These are phyloP conservation scores for Rutidosis leptorrhynchoides DNA, from an alignment of 129 eudicot species.

Conservation along the genomic window DNA sequence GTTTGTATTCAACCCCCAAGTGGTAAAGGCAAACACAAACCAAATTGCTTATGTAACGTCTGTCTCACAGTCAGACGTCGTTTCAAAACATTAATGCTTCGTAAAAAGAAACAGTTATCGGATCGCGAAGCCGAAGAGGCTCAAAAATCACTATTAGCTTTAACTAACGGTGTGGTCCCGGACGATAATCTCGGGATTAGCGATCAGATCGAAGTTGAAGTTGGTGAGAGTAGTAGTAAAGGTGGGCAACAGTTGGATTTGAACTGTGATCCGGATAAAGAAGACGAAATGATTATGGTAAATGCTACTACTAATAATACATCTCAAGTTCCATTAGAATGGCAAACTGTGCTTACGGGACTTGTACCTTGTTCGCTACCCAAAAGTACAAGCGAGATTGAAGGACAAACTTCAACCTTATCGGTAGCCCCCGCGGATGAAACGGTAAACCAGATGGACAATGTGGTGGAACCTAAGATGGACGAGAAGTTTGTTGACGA, in stretches of 20 bases:
- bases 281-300: too few relatives aligned
- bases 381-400: constrained; percentile 31
- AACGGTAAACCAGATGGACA: not conserved
- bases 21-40: constrained; percentile 85
- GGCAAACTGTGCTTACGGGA: constrained; percentile 39
- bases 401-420: constrained; percentile 16
- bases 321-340: constrained; percentile 41
- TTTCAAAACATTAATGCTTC: constrained; percentile 77
- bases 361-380: constrained; percentile 32
- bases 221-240: constrained; percentile 40
- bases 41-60: constrained; percentile 76
- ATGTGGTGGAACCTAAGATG: constrained; percentile 3
- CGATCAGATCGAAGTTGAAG: constrained; percentile 21
- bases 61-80: constrained; percentile 85
- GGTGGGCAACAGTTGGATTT: constrained; percentile 57
- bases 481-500: constrained; percentile 30
- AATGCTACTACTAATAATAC: too few relatives aligned
- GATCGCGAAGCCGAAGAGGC: constrained; percentile 65
- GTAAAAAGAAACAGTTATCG: constrained; percentile 63
- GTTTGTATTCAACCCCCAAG: constrained; percentile 99
- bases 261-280: constrained; percentile 67
- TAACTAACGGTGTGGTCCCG: constrained; percentile 10
- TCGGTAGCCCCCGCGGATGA: not conserved
- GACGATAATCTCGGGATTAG: constrained; percentile 7
- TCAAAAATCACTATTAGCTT: constrained; percentile 25